Evolutionary conservation across 2,329 filamentous ascomycete genomes (phyloP).

Genomic region (Arthrocladium fulminans): DNA sequence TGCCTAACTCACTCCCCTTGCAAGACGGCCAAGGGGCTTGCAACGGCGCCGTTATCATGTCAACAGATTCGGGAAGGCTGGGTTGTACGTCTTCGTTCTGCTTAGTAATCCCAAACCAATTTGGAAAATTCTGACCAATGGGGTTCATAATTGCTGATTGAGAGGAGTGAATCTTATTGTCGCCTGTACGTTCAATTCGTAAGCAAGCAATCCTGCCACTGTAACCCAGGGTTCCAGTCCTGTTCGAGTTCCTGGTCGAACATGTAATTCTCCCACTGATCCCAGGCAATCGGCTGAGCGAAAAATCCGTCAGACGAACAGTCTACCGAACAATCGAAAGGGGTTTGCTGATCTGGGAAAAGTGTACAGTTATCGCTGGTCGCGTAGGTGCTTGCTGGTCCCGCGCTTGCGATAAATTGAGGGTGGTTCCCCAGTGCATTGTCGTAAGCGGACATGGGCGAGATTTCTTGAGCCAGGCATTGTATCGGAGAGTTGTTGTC

Average conservation of each 20-base stretch:
- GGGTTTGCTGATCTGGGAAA: neutral
- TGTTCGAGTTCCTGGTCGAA: slow-evolving; percentile 17
- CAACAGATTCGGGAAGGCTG: neutral
- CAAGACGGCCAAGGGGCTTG: neutral
- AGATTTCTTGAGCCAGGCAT: neutral
- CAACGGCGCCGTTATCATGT: neutral
- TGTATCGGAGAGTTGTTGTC: neutral
- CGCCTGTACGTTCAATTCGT: neutral
- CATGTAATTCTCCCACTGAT: slow-evolving; percentile 19
- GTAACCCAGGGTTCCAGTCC: slow-evolving; percentile 14
- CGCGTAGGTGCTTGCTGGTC: neutral
- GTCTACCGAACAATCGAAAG: neutral
- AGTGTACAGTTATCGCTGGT: neutral
- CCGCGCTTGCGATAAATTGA: neutral
- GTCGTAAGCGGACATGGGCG: neutral
- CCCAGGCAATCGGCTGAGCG: neutral
- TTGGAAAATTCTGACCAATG: neutral
- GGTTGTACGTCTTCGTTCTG: too few relatives aligned
- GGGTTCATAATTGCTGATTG: neutral
- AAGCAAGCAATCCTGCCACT: neutral
- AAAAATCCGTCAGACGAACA: neutral
- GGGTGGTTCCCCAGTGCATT: neutral
- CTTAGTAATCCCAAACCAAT: neutral
- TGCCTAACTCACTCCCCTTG: neutral
- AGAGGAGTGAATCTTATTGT: neutral